Percentiles rank a stretch among this genome's conserved stretches.
Conservation (phyloP, 2,329 filamentous ascomycete genomes). For the Stachybotrys echinatus region DNA sequence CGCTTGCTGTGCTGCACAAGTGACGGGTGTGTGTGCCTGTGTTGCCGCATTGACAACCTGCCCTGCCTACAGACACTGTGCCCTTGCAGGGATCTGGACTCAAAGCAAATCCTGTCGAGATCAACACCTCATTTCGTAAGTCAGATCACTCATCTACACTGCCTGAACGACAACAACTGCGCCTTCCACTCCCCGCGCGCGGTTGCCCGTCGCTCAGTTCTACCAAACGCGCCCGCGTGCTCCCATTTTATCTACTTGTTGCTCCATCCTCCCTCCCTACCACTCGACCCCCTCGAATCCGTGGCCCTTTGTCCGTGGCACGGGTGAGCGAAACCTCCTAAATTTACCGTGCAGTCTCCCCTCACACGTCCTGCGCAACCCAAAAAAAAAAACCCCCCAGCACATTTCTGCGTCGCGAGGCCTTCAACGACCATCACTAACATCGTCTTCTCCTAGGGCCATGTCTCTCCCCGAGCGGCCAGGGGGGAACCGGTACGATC, state of each 20-base stretch:
- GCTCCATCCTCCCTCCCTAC: not conserved
- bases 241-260: not conserved
- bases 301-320: not conserved
- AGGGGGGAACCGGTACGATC: slow-evolving; percentile 55
- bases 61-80: too few species aligned
- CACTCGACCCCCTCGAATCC: not conserved
- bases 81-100: not conserved
- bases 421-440: not conserved
- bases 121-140: not conserved
- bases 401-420: slow-evolving; percentile 1
- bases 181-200: slow-evolving; percentile 7
- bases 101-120: not conserved
- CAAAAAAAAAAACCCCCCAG: too few species aligned
- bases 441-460: slow-evolving; percentile 23
- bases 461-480: slow-evolving; percentile 64
- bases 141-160: not conserved
- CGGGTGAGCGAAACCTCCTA: not conserved
- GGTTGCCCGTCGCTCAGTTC: not conserved
- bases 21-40: not conserved
- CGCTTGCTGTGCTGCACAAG: not conserved
- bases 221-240: not conserved
- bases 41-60: not conserved
- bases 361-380: too few species aligned
- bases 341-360: slow-evolving; percentile 6
- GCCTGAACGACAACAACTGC: not conserved